Percentiles rank a stretch among this genome's conserved stretches.
phyloP scores from a whole-genome alignment of 2,329 filamentous ascomycete species.

The Stachybotrys chlorohalonatus region DNA sequence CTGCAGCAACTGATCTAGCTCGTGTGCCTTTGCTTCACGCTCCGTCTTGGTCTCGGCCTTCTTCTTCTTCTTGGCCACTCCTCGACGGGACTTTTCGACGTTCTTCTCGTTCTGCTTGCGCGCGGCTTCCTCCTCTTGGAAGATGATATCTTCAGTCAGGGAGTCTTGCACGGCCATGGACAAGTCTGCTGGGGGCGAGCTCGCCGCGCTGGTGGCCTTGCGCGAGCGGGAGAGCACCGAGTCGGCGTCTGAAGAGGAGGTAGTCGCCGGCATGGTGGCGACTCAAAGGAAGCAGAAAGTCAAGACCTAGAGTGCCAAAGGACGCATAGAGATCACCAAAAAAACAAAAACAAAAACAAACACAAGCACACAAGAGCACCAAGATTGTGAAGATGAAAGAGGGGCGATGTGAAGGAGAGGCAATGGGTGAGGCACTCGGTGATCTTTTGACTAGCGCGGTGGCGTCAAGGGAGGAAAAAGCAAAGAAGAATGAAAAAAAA shows the following conservation, averaged over 20 bases:
- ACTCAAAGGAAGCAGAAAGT: no score
- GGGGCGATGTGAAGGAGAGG: background rate
- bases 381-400: background rate
- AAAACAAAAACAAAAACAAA: background rate
- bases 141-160: constrained; percentile 17
- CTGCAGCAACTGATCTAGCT: constrained; percentile 49
- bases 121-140: constrained; percentile 27
- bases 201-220: constrained; percentile 24
- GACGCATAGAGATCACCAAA: background rate
- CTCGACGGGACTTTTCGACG: constrained; percentile 36
- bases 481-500: background rate
- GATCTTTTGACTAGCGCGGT: background rate
- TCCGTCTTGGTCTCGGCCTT: constrained; percentile 44
- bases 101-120: constrained; percentile 31
- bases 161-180: constrained; percentile 7
- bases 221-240: constrained; percentile 19
- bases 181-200: constrained; percentile 24
- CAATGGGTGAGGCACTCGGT: background rate
- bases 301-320: background rate
- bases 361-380: background rate
- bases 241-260: constrained; percentile 20
- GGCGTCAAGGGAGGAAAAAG: background rate
- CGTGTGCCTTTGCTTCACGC: constrained; percentile 46
- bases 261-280: constrained; percentile 14
- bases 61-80: constrained; percentile 29